Evolutionary conservation across 2,329 filamentous ascomycete species (phyloP).

Genomic region (Monosporascus sp.): DNA sequence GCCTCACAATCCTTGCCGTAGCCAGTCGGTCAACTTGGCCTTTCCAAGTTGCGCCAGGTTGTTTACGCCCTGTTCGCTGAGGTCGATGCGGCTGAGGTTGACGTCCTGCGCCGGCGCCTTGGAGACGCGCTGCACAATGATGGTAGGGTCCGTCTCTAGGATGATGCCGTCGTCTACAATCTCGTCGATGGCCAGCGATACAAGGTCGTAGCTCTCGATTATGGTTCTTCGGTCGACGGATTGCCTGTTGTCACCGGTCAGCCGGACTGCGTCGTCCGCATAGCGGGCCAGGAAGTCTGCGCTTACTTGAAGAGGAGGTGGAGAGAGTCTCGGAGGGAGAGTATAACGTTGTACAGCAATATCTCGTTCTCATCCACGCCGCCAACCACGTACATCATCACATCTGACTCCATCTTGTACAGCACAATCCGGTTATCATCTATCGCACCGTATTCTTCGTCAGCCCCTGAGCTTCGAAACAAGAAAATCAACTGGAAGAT

Average conservation of each 20-base stretch:
- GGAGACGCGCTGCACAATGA: constrained; percentile 88
- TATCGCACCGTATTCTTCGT: neutral
- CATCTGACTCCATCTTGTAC: constrained; percentile 96
- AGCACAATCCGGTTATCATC: constrained; percentile 91
- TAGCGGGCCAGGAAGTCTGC: neutral
- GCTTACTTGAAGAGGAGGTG: constrained; percentile 86
- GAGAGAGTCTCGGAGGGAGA: constrained; percentile 84
- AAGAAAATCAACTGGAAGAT: neutral
- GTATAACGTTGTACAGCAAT: constrained; percentile 86
- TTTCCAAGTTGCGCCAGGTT: constrained; percentile 93
- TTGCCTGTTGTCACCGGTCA: constrained; percentile 52
- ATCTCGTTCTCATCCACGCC: constrained; percentile 94
- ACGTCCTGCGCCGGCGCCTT: constrained; percentile 86
- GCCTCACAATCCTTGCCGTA: constrained; percentile 71
- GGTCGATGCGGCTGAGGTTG: constrained; percentile 87
- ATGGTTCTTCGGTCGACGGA: constrained; percentile 96
- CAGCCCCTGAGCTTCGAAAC: neutral
- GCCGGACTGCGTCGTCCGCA: neutral
- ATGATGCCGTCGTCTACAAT: constrained; percentile 95
- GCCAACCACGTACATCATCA: constrained; percentile 93
- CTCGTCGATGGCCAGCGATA: constrained; percentile 90
- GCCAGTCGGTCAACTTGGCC: constrained; percentile 82
- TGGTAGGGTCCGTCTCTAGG: constrained; percentile 92
- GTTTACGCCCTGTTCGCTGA: constrained; percentile 91
- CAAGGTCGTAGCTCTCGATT: constrained; percentile 96